Conservation (phyloP, 2,329 filamentous ascomycete species). For the Hypoxylon sp. region DNA sequence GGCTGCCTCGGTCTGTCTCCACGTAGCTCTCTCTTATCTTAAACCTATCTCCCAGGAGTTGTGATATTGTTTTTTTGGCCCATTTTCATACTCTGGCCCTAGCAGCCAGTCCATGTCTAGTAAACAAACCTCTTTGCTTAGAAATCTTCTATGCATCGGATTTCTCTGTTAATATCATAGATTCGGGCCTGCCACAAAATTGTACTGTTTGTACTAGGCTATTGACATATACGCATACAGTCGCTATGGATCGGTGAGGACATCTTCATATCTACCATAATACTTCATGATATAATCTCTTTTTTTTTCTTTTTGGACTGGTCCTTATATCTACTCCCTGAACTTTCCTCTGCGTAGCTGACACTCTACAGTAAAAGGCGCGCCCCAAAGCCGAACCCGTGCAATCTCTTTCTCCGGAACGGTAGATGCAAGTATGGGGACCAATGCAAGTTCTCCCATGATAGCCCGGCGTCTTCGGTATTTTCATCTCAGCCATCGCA, state of each 20-base stretch:
- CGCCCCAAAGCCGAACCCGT: constrained; percentile 10
- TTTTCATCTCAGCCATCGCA: constrained; percentile 6
- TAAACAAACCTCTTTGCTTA: background rate
- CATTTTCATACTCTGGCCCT: background rate
- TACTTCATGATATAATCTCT: too few species aligned
- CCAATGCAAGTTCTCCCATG: constrained; percentile 41
- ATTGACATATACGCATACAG: background rate
- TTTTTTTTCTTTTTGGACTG: background rate
- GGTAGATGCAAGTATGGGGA: constrained; percentile 36
- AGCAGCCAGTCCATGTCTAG: constrained; percentile 1
- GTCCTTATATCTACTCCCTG: background rate
- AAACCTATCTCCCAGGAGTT: background rate
- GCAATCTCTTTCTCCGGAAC: constrained; percentile 26
- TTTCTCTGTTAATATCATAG: background rate
- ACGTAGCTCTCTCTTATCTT: constrained; percentile 3
- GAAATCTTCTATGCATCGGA: background rate
- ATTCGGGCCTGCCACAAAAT: background rate
- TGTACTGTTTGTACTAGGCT: background rate
- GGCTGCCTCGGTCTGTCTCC: constrained; percentile 18
- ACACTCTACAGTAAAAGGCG: constrained; percentile 21
- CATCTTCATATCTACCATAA: background rate
- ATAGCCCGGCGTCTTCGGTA: constrained; percentile 4
- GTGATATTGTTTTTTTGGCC: background rate
- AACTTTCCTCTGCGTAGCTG: constrained; percentile 4
- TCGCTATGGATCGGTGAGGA: constrained; percentile 33